These are phyloP conservation scores for Gynochthodes officinalis DNA, from an alignment of 257 asterid genomes.

Conservation along the genomic window DNA sequence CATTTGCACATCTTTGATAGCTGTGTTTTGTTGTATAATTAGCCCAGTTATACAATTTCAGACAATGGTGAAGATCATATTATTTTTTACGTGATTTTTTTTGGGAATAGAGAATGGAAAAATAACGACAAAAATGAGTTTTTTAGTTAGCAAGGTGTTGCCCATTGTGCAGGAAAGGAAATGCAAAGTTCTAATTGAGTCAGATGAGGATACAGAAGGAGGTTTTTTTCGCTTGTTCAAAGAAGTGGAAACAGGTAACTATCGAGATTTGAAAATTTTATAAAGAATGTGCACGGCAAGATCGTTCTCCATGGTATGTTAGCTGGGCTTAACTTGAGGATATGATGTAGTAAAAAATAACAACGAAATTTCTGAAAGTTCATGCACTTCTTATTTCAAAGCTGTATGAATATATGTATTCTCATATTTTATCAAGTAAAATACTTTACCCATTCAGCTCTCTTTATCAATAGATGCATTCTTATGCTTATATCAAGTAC, in stretches of 20 bases:
- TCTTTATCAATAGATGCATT: neutral
- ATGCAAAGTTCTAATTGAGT: constrained; percentile 35
- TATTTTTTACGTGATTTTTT: constrained; percentile 1
- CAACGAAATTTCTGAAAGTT: neutral
- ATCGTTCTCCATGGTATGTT: neutral
- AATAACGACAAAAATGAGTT: neutral
- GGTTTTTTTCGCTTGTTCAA: constrained; percentile 65
- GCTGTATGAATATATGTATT: neutral
- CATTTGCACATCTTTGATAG: neutral
- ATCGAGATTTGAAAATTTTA: neutral
- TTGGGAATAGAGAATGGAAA: neutral
- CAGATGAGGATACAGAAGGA: constrained; percentile 73
- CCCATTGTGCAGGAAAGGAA: constrained; percentile 37
- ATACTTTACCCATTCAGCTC: too few relatives aligned
- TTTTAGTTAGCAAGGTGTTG: constrained; percentile 18
- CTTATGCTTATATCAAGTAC: neutral
- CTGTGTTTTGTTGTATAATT: neutral
- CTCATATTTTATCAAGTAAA: neutral
- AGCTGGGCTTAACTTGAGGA: neutral
- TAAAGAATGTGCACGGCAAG: constrained; percentile 3
- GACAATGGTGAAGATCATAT: neutral
- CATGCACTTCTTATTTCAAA: neutral
- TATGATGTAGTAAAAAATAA: neutral
- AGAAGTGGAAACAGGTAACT: constrained; percentile 57
- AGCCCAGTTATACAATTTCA: neutral